A percentile compares a stretch with the other conserved stretches of the same genome.
phyloP scores from a whole-genome alignment of 2,329 filamentous ascomycete species.

The Cordyceps militaris region DNA sequence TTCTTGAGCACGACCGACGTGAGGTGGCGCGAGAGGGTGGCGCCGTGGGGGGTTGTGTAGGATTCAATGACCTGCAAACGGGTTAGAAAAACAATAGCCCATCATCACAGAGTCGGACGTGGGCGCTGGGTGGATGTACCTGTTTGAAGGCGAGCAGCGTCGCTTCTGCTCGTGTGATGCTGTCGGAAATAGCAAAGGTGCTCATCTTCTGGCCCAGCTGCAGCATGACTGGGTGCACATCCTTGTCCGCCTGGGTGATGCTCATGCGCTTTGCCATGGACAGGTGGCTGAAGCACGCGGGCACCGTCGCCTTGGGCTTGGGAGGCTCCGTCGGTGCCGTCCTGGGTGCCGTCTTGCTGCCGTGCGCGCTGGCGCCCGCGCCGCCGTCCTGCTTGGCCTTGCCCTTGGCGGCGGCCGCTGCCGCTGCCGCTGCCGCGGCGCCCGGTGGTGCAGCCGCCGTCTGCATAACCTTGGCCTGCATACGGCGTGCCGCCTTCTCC shows the following conservation, averaged over 20 bases:
- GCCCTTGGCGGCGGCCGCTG: slow-evolving; percentile 38
- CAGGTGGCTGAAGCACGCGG: slow-evolving; percentile 75
- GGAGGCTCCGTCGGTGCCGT: slow-evolving; percentile 32
- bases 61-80: slow-evolving; percentile 68
- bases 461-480: slow-evolving; percentile 57
- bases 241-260: slow-evolving; percentile 55
- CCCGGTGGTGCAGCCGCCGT: slow-evolving; percentile 33
- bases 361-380: slow-evolving; percentile 27
- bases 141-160: slow-evolving; percentile 86
- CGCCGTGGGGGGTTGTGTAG: slow-evolving; percentile 83
- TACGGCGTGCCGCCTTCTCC: slow-evolving; percentile 82
- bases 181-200: slow-evolving; percentile 81
- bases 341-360: slow-evolving; percentile 22
- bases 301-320: slow-evolving; percentile 52
- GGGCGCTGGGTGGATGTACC: slow-evolving; percentile 36
- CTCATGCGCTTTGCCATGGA: slow-evolving; percentile 56
- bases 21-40: slow-evolving; percentile 82
- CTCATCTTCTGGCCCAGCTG: slow-evolving; percentile 85
- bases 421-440: slow-evolving; percentile 28
- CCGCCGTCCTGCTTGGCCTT: slow-evolving; percentile 42
- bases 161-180: slow-evolving; percentile 77
- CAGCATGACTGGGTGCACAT: slow-evolving; percentile 81
- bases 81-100: not conserved
- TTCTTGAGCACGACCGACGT: slow-evolving; percentile 86
- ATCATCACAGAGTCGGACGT: not conserved